Conservation (phyloP, 2,329 filamentous ascomycete genomes). For the Aureobasidium lini region DNA sequence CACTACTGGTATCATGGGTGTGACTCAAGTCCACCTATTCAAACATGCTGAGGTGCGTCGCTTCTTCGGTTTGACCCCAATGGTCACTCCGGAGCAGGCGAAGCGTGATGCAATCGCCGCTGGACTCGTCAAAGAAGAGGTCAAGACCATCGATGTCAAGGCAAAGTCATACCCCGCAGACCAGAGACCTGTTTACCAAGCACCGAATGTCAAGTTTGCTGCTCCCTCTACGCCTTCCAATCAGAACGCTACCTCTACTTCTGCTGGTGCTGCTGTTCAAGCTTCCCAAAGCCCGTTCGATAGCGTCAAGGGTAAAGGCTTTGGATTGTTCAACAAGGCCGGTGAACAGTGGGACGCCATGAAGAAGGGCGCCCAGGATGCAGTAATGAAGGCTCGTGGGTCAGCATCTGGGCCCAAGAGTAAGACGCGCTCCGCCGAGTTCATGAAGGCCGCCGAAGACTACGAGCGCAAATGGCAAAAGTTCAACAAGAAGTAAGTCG, state of each 20-base stretch:
- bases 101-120: conserved; percentile 1
- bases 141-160: conserved; percentile 17
- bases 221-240: not conserved
- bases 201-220: conserved; percentile 10
- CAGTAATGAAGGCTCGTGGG: not conserved
- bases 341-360: conserved; percentile 1
- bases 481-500: conserved; percentile 8
- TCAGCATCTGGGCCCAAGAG: not conserved
- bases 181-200: conserved; percentile 11
- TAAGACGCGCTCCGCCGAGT: conserved; percentile 14
- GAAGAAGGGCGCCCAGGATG: not conserved
- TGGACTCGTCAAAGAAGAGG: conserved; percentile 1
- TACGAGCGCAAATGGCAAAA: conserved; percentile 16
- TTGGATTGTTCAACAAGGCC: conserved; percentile 9
- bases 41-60: conserved; percentile 30
- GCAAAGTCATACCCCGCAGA: not conserved
- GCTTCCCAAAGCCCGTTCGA: not conserved
- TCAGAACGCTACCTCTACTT: not conserved
- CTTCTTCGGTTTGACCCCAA: conserved; percentile 32
- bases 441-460: conserved; percentile 14
- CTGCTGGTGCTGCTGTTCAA: not conserved
- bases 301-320: conserved; percentile 1
- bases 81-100: conserved; percentile 14
- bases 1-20: conserved; percentile 33
- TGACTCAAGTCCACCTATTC: conserved; percentile 33